Evolutionary conservation across 108 stramenopile genomes (phyloP), one percentile per base, ranked within the genome.

Genomic region (Craspedostauros australis): DNA sequence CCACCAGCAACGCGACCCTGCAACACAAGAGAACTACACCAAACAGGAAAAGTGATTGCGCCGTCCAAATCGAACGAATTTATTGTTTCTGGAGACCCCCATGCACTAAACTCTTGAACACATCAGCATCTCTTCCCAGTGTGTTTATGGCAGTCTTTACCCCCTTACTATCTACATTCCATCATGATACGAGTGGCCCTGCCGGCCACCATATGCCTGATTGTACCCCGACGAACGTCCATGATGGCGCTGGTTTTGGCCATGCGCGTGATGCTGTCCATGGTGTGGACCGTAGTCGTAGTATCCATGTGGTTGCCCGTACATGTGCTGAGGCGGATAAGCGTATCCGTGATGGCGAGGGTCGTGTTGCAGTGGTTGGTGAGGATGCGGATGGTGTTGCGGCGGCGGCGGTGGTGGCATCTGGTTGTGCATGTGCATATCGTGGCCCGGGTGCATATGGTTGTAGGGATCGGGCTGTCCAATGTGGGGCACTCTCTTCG

Each of bases 401-500:
- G 66, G 60, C 1, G 45, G 45, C 20, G 62, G 63, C 29, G 47
- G 54, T n/a, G 54, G 57, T 20, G 43, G 52, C 60, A 66, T 62
- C 0, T 46, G 65, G 28, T 38, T 50, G 37, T 70, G 69, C 67
- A 75, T 75, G 20, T 76, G 69, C 56, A 72, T 59, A 23, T 76
- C 75, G 50, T 66, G 65, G 2, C 34, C 46, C 6, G 61, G 57
- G 36, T 63, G 60, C 26, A 43, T 36, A 11, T 38, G 24, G 33
- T 61, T 47, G n/a, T 42, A 39, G 33, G 33, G 24, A 50, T 58
- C 50, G 25, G 58, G 58, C 48, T 48, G 52, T 29, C n/a, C 24
- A 37, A 15, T 32, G 49, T 29, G 32, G 36, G 40, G 14, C 14
- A 46, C 48, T 22, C 56, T 54, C 27, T 27, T 46, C 38, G 41